Base-by-base conservation (phyloP, 2,329 filamentous ascomycete species). In the Thyridium curvatum region DNA sequence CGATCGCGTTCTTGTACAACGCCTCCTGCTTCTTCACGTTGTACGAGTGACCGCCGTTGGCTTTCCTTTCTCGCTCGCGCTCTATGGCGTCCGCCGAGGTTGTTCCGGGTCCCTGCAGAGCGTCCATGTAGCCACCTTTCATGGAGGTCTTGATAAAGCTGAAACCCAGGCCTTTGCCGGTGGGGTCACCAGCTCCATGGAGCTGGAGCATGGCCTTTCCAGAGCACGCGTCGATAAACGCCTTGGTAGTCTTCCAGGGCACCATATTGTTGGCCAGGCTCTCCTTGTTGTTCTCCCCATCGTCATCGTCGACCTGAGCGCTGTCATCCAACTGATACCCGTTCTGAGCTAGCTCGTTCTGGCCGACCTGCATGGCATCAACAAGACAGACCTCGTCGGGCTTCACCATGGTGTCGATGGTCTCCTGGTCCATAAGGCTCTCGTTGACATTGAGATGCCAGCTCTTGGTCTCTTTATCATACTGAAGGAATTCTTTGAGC, bases 71-170 rank as follows among this genome's bases (percentile, higher is more conserved):
- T 45, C 90, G 85, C 53, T 88, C 85, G 44, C 90, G 86, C 53
- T 87, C 90, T 43, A 89, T 86, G 53, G 87, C 89, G 59, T 95
- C 88, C 15, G 88, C 89, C 9, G 78, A 80, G 3, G 78, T 82
- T 8, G 78, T 75, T 30, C 77, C 62, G 3, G 79, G 77, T 3
- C 79, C 79, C 42, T 63, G 77, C 18, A 94, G 77, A 15, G 89
- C 84, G 55, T 90, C 87, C 61, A 96, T 76, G 44, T 80, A 98
- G 0, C 93, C 93, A 45, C 93, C 93, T 63, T 98, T 98, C 93
- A 98, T 98, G 1, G 88, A 94, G 0, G 90, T 96, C 55, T 93
- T 89, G 60, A 98, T 90, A 60, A 98, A 96, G 58, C 87, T 96
- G 68, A 97, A 95, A 3, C 87, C 93, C 43, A 96, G 81, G 2